Evolutionary conservation across 2,329 filamentous ascomycete species (phyloP).

Genomic region (Orbilia blumenaviensis): DNA sequence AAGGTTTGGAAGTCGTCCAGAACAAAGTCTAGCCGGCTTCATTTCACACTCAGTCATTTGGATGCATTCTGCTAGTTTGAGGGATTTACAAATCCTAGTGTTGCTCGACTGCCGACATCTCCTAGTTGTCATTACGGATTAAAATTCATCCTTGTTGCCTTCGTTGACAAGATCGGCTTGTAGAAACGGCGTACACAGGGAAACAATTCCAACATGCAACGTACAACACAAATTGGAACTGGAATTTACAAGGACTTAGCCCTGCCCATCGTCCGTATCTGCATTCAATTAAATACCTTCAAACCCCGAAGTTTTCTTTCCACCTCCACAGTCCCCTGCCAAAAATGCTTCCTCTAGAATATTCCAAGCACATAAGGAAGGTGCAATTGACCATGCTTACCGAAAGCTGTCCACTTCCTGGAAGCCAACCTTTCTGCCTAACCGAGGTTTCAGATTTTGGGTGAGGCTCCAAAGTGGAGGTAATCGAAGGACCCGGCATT

Average conservation of each 20-base stretch:
- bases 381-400: conserved; percentile 8
- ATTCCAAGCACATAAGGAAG: conserved; percentile 33
- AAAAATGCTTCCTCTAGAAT: background rate
- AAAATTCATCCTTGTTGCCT: background rate
- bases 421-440: conserved; percentile 36
- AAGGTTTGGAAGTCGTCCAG: background rate
- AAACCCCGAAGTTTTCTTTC: background rate
- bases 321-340: background rate
- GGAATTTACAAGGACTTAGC: no score
- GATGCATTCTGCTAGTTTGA: background rate
- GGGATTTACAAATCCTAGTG: conserved; percentile 27
- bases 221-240: conserved; percentile 7
- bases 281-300: no score
- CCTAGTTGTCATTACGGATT: conserved; percentile 3
- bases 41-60: background rate
- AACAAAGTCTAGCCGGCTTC: background rate
- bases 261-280: no score
- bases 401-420: background rate
- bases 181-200: background rate
- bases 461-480: conserved; percentile 21
- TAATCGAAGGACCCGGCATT: background rate
- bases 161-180: background rate
- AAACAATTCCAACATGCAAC: conserved; percentile 22
- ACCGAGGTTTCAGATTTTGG: conserved; percentile 42
- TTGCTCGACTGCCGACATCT: background rate